Evolutionary conservation across 2,329 filamentous ascomycete genomes (phyloP).

Genomic region (Fusarium verticillioides): DNA sequence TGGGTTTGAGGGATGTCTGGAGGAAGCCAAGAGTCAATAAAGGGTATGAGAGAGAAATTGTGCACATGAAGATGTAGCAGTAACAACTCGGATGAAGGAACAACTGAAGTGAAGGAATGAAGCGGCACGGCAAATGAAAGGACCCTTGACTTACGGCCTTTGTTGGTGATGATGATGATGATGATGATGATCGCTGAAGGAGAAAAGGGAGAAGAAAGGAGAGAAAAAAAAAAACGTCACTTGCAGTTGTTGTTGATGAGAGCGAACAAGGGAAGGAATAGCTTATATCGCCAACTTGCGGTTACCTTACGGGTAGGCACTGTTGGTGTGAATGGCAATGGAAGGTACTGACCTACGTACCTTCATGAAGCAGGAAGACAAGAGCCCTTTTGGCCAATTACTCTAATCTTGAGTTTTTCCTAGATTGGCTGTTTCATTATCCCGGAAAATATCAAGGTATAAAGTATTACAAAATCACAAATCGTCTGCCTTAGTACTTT

Average conservation of each 20-base stretch:
- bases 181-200: not conserved
- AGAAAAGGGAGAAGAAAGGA: not conserved
- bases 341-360: too few species aligned
- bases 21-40: not conserved
- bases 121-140: not conserved
- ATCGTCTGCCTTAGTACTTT: not conserved
- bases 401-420: not conserved
- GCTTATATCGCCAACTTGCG: not conserved
- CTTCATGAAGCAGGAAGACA: not conserved
- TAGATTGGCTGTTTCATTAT: not conserved
- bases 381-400: not conserved
- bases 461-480: not conserved
- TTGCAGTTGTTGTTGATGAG: too few species aligned
- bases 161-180: not conserved
- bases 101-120: not conserved
- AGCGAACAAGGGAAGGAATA: too few species aligned
- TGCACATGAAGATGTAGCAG: not conserved
- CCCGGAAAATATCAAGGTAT: not conserved
- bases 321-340: too few species aligned
- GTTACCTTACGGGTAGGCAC: not conserved
- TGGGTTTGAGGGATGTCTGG: not conserved
- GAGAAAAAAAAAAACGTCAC: too few species aligned
- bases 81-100: not conserved
- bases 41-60: not conserved
- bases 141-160: not conserved